Evolutionary conservation across 768 basidiomycete genomes (phyloP).

Genomic region (Tricholoma sp.): DNA sequence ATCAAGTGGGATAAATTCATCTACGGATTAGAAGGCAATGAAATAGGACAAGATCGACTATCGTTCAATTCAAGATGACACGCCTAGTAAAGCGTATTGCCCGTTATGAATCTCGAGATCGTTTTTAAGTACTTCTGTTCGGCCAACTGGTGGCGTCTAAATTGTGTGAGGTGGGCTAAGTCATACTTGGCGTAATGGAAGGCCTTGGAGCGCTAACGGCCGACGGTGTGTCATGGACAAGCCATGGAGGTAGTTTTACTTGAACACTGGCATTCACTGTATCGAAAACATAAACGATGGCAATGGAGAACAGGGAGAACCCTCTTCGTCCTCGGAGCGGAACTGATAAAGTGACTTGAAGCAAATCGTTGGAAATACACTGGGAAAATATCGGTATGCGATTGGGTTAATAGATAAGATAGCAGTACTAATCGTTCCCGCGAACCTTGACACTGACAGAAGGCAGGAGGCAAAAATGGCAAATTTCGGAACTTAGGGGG

Average conservation of each 20-base stretch:
- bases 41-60: neutral
- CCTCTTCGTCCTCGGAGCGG: no score
- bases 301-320: no score
- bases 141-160: neutral
- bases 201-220: neutral
- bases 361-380: no score
- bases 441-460: no score
- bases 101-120: neutral
- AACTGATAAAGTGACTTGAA: no score
- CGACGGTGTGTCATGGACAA: no score
- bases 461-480: no score
- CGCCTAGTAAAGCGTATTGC: neutral
- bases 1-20: neutral
- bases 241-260: neutral
- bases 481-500: no score
- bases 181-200: neutral
- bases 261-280: neutral
- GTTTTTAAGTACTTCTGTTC: neutral
- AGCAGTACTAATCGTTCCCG: no score
- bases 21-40: neutral
- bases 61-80: neutral
- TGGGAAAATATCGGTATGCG: no score
- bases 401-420: no score
- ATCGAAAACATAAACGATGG: no score
- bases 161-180: neutral